A percentile compares a stretch with the other conserved stretches of the same genome.
These are phyloP conservation scores for Podospora fimiseda DNA, from an alignment of 495 filamentous ascomycete genomes.

Conservation along the genomic window DNA sequence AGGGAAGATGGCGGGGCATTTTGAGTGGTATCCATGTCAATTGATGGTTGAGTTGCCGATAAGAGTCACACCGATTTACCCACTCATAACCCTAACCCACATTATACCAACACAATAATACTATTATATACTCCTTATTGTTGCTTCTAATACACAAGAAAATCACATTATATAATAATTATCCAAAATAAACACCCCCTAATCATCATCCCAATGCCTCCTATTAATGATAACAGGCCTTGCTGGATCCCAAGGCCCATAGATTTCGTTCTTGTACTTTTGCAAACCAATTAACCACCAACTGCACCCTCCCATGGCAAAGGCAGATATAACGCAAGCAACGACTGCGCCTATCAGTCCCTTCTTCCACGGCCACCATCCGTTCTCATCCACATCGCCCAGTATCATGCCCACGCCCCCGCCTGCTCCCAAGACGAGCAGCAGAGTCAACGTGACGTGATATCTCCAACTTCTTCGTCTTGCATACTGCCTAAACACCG, in stretches of 20 bases:
- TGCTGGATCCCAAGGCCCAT: constrained; percentile 95
- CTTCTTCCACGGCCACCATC: constrained; percentile 62
- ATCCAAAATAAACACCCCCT: too few species aligned
- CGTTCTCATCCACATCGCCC: constrained; percentile 27
- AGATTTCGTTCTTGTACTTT: constrained; percentile 98
- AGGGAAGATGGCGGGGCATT: constrained; percentile 14
- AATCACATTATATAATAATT: too few species aligned
- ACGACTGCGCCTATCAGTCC: constrained; percentile 70
- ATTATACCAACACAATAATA: too few species aligned
- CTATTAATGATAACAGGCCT: constrained; percentile 66
- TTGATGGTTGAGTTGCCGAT: constrained; percentile 18
- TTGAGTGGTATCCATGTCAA: constrained; percentile 7
- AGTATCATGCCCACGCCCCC: constrained; percentile 69
- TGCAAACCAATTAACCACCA: constrained; percentile 98
- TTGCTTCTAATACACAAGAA: too few species aligned
- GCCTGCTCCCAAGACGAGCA: constrained; percentile 72
- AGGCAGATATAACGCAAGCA: constrained; percentile 52
- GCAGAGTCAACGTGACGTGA: constrained; percentile 68
- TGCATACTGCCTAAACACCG: constrained; percentile 84
- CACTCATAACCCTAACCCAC: constrained; percentile 17
- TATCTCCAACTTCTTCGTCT: constrained; percentile 77
- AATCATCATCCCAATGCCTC: constrained; percentile 44
- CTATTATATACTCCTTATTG: too few species aligned
- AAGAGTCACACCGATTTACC: constrained; percentile 20
- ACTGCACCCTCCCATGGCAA: constrained; percentile 87